A percentile compares a stretch with the other conserved stretches of the same genome.
Conservation (phyloP, 2,329 filamentous ascomycete species). For the Fulvia fulva region DNA sequence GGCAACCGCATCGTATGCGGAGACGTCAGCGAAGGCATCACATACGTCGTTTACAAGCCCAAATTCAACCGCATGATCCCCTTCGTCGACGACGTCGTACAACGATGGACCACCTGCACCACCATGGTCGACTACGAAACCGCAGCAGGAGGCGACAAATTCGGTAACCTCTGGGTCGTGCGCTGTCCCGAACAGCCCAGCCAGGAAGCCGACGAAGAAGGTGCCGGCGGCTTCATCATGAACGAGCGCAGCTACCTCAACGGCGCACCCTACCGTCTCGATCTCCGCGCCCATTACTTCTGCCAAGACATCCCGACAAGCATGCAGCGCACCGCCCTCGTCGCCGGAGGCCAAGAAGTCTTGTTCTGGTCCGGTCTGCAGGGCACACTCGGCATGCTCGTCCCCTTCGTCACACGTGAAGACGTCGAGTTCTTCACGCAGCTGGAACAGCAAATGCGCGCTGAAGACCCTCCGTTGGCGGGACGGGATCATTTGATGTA, state of each 20-base stretch:
- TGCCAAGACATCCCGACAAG: conserved; percentile 88
- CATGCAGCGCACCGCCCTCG: conserved; percentile 81
- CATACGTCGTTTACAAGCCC: conserved; percentile 89
- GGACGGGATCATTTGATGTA: conserved; percentile 96
- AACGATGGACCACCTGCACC: conserved; percentile 85
- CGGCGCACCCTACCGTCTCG: conserved; percentile 78
- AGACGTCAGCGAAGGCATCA: conserved; percentile 88
- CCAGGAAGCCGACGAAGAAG: conserved; percentile 86
- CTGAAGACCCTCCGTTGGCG: conserved; percentile 80
- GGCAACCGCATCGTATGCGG: conserved; percentile 87
- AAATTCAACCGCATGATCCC: conserved; percentile 88
- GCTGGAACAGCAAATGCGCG: conserved; percentile 81
- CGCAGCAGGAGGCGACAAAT: conserved; percentile 91
- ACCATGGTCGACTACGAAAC: conserved; percentile 98
- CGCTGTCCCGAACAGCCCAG: conserved; percentile 82
- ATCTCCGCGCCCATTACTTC: conserved; percentile 83
- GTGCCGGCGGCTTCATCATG: conserved; percentile 82
- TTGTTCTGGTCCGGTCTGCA: conserved; percentile 92
- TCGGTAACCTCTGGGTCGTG: conserved; percentile 92
- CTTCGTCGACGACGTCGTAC: conserved; percentile 84
- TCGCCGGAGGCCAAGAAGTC: conserved; percentile 87
- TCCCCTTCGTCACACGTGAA: conserved; percentile 86
- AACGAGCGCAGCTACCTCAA: conserved; percentile 88
- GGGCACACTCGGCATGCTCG: conserved; percentile 87
- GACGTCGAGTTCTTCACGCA: conserved; percentile 98